phyloP scores from a whole-genome alignment of 1,284 basidiomycete genomes.

The Heterobasidion annosum region DNA sequence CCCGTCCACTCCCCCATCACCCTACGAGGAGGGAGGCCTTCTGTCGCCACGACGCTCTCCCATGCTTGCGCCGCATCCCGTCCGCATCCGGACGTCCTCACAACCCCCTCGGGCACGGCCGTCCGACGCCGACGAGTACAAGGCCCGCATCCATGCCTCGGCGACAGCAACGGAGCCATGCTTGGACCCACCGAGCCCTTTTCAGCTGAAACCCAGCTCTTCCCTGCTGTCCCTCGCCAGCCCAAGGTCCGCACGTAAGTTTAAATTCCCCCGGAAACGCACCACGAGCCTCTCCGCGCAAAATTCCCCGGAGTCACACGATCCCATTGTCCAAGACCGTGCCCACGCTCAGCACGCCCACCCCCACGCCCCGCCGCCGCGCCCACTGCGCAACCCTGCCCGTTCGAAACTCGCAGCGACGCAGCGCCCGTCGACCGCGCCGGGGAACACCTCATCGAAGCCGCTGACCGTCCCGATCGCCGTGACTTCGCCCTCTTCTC shows the following conservation, averaged over 20 bases:
- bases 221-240: background rate
- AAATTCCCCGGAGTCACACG: background rate
- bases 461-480: background rate
- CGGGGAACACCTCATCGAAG: background rate
- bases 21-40: no score
- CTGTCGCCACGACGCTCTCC: no score
- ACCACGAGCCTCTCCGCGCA: conserved; percentile 5
- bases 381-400: conserved; percentile 3
- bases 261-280: conserved; percentile 5
- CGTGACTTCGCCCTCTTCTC: conserved; percentile 4
- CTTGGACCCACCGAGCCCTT: background rate
- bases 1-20: no score
- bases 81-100: conserved; percentile 4
- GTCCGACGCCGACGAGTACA: background rate
- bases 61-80: conserved; percentile 8
- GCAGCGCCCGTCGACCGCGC: conserved; percentile 5
- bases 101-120: background rate
- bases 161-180: no score
- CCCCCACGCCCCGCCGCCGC: background rate
- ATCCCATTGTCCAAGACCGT: background rate
- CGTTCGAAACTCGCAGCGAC: background rate
- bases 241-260: background rate
- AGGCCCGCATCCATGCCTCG: background rate
- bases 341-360: background rate
- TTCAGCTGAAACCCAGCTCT: background rate